Evolutionary conservation across 2,329 filamentous ascomycete genomes (phyloP), one percentile per base, ranked within the genome.

Genomic region (Basipetospora chlamydospora): DNA sequence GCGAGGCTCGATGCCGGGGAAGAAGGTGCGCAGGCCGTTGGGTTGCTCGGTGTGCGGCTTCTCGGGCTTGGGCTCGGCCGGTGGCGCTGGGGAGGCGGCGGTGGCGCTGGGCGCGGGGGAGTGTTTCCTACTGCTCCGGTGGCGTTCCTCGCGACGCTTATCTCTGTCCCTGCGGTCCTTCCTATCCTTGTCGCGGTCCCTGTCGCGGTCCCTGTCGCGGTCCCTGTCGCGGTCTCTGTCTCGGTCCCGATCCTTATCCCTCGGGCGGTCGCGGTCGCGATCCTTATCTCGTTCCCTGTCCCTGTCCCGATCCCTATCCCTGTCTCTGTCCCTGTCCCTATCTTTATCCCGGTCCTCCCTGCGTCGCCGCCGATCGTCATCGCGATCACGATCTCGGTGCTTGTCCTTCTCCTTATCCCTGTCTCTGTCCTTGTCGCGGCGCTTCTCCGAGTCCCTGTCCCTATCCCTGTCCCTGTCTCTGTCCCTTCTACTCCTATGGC

Each of bases 401-500:
- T 62, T 55, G 37, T 66, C 58, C 20, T 46, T 49, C 26, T 65
- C 60, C 37, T 53, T 60, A 46, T 57, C 59, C n/a, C n/a, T n/a
- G n/a, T n/a, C n/a, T n/a, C n/a, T n/a, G n/a, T n/a, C n/a, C n/a
- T n/a, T n/a, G n/a, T n/a, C n/a, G n/a, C n/a, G n/a, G n/a, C n/a
- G n/a, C n/a, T n/a, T n/a, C n/a, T n/a, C n/a, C n/a, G n/a, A n/a
- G n/a, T n/a, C n/a, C n/a, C n/a, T n/a, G n/a, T n/a, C n/a, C n/a
- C n/a, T n/a, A n/a, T n/a, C n/a, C n/a, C n/a, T n/a, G n/a, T n/a
- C n/a, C n/a, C n/a, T n/a, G n/a, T n/a, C n/a, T n/a, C n/a, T n/a
- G n/a, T 80, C 73, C 43, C 66, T 67, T 35, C 70, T 75, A 45
- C 73, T 75, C 42, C 73, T 71, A 46, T 76, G 71, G 33, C 66